Conservation (phyloP, 2,329 filamentous ascomycete species). For the Sclerotinia trifoliorum region DNA sequence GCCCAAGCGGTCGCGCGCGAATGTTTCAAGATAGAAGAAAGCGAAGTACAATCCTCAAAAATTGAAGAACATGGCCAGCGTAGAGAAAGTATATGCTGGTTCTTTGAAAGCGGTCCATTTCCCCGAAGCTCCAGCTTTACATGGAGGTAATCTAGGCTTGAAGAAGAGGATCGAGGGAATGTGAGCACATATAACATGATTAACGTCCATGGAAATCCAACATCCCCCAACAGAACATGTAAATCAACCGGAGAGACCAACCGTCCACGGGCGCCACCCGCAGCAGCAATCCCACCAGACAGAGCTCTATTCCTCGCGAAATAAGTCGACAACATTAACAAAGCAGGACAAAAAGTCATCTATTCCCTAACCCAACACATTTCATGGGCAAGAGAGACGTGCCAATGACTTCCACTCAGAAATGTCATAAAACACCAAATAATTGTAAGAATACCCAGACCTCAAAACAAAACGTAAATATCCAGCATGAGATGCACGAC, state of each 20-base stretch:
- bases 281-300: constrained; percentile 32
- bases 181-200: not conserved
- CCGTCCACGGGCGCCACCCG: constrained; percentile 40
- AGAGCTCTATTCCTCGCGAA: constrained; percentile 28
- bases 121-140: not conserved
- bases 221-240: constrained; percentile 34
- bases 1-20: not conserved
- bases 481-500: not conserved
- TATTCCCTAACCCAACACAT: constrained; percentile 29
- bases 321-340: constrained; percentile 22
- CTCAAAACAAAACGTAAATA: not conserved
- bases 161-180: not conserved
- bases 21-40: not conserved
- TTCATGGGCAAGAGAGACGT: constrained; percentile 39
- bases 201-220: constrained; percentile 38
- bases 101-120: not conserved
- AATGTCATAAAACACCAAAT: constrained; percentile 36
- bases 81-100: not conserved
- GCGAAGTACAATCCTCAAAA: not conserved
- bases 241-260: constrained; percentile 41
- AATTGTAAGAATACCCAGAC: not conserved
- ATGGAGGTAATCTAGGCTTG: not conserved
- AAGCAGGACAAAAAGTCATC: constrained; percentile 33
- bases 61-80: not conserved
- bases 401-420: constrained; percentile 38